Percentiles rank a stretch among this genome's conserved stretches.
Evolutionary conservation across 176 grass and related monocot genomes (phyloP).

Genomic region (Alopecurus myosuroides): DNA sequence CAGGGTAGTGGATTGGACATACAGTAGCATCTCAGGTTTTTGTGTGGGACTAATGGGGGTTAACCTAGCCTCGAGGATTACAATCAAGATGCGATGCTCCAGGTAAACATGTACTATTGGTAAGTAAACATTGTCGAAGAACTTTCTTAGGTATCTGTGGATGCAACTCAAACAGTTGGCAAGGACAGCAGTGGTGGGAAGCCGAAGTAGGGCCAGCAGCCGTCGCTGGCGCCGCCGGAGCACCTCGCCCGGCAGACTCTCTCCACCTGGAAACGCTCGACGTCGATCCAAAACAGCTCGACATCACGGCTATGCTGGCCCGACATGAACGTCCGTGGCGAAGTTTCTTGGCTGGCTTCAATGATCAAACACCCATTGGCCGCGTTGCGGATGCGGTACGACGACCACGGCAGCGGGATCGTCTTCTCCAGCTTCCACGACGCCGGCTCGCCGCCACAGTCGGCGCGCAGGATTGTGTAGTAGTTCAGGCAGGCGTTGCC

Average conservation of each 20-base stretch:
- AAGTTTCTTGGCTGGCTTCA: neutral
- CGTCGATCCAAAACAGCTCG: constrained; percentile 37
- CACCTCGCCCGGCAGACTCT: constrained; percentile 8
- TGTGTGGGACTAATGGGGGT: no score
- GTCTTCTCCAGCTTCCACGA: constrained; percentile 33
- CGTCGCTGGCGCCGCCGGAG: constrained; percentile 5
- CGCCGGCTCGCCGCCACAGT: neutral
- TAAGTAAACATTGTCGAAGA: no score
- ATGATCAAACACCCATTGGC: constrained; percentile 32
- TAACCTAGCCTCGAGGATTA: no score
- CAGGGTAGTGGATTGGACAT: no score
- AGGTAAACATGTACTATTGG: no score
- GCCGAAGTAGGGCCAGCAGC: constrained; percentile 33
- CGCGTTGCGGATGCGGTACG: constrained; percentile 2
- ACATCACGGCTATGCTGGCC: neutral
- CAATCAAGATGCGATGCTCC: no score
- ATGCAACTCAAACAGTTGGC: constrained; percentile 27
- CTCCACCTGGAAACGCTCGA: constrained; percentile 19
- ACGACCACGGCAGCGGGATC: constrained; percentile 22
- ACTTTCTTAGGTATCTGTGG: neutral
- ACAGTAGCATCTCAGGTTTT: no score
- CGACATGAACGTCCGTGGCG: neutral
- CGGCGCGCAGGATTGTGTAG: constrained; percentile 14
- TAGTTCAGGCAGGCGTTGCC: constrained; percentile 26
- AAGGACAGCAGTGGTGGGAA: constrained; percentile 30